These are phyloP conservation scores for Bocquillonia castaneifolia DNA, from an alignment of 441 rosid genomes.

Conservation along the genomic window DNA sequence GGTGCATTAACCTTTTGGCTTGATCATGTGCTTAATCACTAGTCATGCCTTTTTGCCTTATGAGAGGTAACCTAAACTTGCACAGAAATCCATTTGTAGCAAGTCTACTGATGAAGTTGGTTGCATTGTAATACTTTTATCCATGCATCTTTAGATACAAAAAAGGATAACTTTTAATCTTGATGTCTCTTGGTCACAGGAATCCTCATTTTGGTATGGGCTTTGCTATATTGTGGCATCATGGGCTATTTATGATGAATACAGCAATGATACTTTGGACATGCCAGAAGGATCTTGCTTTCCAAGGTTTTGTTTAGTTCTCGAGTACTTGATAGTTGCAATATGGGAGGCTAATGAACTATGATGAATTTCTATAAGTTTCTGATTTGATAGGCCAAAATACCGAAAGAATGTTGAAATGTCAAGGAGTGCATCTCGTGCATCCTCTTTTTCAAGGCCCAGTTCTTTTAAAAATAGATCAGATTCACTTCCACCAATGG, in stretches of 20 bases:
- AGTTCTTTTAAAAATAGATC: slow-evolving; percentile 44
- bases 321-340: not conserved
- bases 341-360: not conserved
- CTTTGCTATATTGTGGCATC: slow-evolving; percentile 75
- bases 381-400: slow-evolving; percentile 48
- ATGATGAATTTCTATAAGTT: not conserved
- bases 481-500: slow-evolving; percentile 45
- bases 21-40: not conserved
- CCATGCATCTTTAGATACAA: not conserved
- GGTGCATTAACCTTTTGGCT: not conserved
- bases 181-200: slow-evolving; percentile 43
- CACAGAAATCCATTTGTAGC: not conserved
- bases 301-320: slow-evolving; percentile 50
- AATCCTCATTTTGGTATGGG: slow-evolving; percentile 78
- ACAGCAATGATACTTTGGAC: slow-evolving; percentile 87
- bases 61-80: not conserved
- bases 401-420: slow-evolving; percentile 38
- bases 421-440: slow-evolving; percentile 27
- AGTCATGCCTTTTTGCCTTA: slow-evolving; percentile 2
- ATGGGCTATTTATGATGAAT: slow-evolving; percentile 78
- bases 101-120: not conserved
- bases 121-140: not conserved
- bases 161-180: not conserved
- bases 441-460: slow-evolving; percentile 40
- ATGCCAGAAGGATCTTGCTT: slow-evolving; percentile 95